These are phyloP conservation scores for Breviolum minutum DNA, from an alignment of 73 alveolate genomes.

Conservation along the genomic window DNA sequence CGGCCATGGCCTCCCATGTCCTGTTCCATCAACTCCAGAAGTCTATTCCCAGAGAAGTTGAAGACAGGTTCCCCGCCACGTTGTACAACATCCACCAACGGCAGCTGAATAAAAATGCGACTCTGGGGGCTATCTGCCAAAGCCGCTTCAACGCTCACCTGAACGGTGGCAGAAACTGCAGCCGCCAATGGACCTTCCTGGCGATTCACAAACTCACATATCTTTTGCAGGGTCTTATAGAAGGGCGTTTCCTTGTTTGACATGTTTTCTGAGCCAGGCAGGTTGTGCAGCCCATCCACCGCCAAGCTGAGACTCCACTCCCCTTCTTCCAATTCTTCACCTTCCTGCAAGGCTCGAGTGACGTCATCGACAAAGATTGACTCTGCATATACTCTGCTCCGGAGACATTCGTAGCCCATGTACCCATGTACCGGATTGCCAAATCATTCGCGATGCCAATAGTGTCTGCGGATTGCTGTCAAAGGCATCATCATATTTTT, in stretches of 20 bases:
- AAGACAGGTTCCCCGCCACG: background rate
- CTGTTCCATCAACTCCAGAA: background rate
- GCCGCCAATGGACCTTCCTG: background rate
- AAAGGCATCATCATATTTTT: background rate
- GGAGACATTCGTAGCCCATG: background rate
- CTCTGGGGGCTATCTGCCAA: constrained; percentile 6
- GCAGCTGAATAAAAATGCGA: background rate
- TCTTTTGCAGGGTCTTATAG: background rate
- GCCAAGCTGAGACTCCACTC: constrained; percentile 34
- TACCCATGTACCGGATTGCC: background rate
- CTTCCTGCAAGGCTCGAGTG: constrained; percentile 13
- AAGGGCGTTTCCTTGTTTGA: background rate
- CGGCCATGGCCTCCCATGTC: too few relatives aligned
- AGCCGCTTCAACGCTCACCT: background rate
- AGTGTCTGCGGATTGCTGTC: background rate
- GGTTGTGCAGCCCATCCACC: constrained; percentile 50
- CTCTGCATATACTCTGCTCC: background rate
- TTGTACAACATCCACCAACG: background rate
- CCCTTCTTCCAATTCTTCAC: background rate
- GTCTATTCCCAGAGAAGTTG: background rate
- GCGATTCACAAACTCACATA: background rate
- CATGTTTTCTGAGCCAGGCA: constrained; percentile 52
- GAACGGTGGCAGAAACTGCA: background rate
- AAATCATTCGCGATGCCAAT: constrained; percentile 18
- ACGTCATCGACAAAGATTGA: constrained; percentile 1